phyloP scores from a whole-genome alignment of 108 stramenopile species.

The Skeletonema tropicum region DNA sequence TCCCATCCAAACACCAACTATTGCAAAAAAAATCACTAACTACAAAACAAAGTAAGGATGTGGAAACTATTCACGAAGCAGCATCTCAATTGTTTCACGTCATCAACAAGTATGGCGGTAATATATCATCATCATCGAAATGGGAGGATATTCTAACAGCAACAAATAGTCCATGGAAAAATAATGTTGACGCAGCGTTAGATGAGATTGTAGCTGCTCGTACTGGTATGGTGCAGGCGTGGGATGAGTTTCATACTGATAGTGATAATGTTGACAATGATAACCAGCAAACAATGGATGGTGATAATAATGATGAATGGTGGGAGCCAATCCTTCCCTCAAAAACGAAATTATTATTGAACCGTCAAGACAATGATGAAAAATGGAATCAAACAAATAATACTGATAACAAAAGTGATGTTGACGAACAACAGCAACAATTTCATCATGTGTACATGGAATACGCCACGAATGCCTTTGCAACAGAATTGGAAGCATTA shows the following conservation, averaged over 20 bases:
- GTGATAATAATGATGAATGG: constrained; percentile 4
- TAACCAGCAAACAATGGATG: not conserved
- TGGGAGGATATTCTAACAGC: constrained; percentile 5
- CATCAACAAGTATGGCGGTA: constrained; percentile 30
- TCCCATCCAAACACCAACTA: not conserved
- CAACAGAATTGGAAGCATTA: constrained; percentile 39
- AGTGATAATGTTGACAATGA: not conserved
- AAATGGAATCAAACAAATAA: not conserved
- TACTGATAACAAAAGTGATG: not conserved
- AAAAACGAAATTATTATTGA: not conserved
- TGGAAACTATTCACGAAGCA: constrained; percentile 15
- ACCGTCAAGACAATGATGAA: not conserved
- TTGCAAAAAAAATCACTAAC: not conserved
- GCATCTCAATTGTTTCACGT: constrained; percentile 17
- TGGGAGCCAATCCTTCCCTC: not conserved
- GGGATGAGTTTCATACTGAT: not conserved
- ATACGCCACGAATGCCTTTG: constrained; percentile 44
- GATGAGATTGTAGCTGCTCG: constrained; percentile 32
- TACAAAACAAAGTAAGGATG: not conserved
- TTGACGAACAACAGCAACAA: constrained; percentile 1
- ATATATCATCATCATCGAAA: not conserved
- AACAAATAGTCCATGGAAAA: constrained; percentile 17
- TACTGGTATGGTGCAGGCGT: constrained; percentile 14
- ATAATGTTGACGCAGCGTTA: constrained; percentile 21
- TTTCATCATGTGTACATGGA: constrained; percentile 38